These are phyloP conservation scores for Globisporangium paroecandrum DNA, from an alignment of 352 stramenopile species.

Conservation along the genomic window DNA sequence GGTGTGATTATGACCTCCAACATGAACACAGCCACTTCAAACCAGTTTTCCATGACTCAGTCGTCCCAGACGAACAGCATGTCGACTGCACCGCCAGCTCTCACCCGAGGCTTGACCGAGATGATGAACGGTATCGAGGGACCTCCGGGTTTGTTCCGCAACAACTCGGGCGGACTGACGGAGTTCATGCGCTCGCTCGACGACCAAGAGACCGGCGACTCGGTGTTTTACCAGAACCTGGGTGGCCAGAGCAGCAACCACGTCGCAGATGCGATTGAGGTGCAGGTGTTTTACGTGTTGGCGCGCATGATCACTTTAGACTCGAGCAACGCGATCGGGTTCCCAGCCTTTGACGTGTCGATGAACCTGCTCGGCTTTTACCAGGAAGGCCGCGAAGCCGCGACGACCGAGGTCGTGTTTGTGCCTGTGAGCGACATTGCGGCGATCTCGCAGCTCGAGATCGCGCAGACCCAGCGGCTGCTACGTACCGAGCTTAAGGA, in stretches of 20 bases:
- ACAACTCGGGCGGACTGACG: conserved; percentile 67
- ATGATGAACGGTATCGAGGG: conserved; percentile 74
- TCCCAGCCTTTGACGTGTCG: conserved; percentile 65
- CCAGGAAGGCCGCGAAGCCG: conserved; percentile 66
- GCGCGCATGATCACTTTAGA: conserved; percentile 74
- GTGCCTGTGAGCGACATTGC: conserved; percentile 72
- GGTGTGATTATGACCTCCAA: conserved; percentile 71
- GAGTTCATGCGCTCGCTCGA: conserved; percentile 81
- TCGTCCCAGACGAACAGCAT: conserved; percentile 26
- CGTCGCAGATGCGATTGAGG: conserved; percentile 67
- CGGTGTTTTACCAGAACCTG: conserved; percentile 68
- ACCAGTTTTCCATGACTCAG: conserved; percentile 58
- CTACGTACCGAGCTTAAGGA: conserved; percentile 68
- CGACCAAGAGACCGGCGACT: conserved; percentile 56
- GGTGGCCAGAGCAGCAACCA: conserved; percentile 32
- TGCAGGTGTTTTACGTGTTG: conserved; percentile 80
- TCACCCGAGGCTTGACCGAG: conserved; percentile 41
- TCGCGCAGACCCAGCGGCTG: conserved; percentile 62
- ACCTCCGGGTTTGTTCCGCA: conserved; percentile 66
- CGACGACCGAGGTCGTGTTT: conserved; percentile 80
- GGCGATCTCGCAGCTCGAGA: conserved; percentile 67
- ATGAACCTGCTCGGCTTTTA: conserved; percentile 83
- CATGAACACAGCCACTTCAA: conserved; percentile 37
- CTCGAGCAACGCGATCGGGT: conserved; percentile 66
- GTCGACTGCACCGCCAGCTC: conserved; percentile 27